Evolutionary conservation across 352 stramenopile species (phyloP), one percentile per base, ranked within the genome.

Genomic region (Peronospora destructor): DNA sequence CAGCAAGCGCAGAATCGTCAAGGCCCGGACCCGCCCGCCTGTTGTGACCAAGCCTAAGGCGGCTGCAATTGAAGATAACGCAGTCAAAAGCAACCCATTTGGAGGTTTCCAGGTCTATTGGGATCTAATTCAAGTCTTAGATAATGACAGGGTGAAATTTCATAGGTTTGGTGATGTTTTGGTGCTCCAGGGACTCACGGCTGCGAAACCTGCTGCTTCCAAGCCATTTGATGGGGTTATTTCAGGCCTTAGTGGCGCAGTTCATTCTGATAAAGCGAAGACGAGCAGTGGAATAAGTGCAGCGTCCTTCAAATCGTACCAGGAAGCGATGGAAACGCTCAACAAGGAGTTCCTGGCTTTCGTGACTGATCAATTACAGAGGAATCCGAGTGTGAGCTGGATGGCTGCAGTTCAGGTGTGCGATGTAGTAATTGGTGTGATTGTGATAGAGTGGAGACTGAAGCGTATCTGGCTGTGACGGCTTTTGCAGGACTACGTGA

Each of bases 271-370:
- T 5, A 23, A 41, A 14, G 33, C 49, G 11, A 46, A 39, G 6
- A 41, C 44, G 29, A 62, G 46, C 29, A 60, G 16, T 48, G 26
- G n/a, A 13, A 44, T 39, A 9, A 57, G 17, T 25, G 16, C 30
- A 25, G 21, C 52, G 11, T 33, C 13, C 1, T 56, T 58, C 1
- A 45, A 50, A 6, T 76, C 65, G 41, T 89, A 87, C 51, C 71
- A 87, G 34, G 65, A 87, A 41, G 80, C 75, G n/a, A 91, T 91
- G 25, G 76, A 87, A 49, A 57, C 65, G 38, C 71, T 94, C 1
- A 94, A 94, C 58, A 85, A 87, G 51, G 76, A 73, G 37, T 94
- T 94, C 37, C 50, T 90, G 44, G 60, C 61, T 11, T 91, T 91
- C 53, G 80, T 84, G 9, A 82, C 63, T 30, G 59, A 66, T 35